Evolutionary conservation across 2,329 filamentous ascomycete species (phyloP).

Genomic region (Acephala macrosclerotiorum): DNA sequence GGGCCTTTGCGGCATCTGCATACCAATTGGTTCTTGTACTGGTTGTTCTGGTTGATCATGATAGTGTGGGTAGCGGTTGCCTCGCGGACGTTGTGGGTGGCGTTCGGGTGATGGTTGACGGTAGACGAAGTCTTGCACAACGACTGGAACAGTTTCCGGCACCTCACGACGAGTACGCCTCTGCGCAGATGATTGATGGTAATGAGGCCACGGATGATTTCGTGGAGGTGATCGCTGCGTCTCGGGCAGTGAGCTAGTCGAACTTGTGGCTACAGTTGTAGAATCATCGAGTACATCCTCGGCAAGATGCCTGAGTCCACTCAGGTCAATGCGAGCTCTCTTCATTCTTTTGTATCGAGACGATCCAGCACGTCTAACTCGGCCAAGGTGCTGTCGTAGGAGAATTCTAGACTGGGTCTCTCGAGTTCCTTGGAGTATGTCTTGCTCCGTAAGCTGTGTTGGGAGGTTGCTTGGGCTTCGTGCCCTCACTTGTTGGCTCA

Average conservation of each 20-base stretch:
- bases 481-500: background rate
- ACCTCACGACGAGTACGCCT: too few species aligned
- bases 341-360: background rate
- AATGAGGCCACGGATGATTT: background rate
- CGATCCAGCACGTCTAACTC: background rate
- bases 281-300: background rate
- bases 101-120: too few species aligned
- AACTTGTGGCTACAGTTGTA: background rate
- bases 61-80: too few species aligned
- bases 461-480: background rate
- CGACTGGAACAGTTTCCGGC: too few species aligned
- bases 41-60: too few species aligned
- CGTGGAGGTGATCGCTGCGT: background rate
- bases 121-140: too few species aligned
- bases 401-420: background rate
- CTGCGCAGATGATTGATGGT: too few species aligned
- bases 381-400: background rate
- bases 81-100: too few species aligned
- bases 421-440: background rate
- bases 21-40: too few species aligned
- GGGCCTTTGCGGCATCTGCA: too few species aligned
- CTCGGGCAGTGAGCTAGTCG: background rate
- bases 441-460: background rate
- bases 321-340: background rate
- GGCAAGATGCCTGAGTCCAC: background rate